Evolutionary conservation across 2,329 filamentous ascomycete species (phyloP).

Genomic region (Hypoxylon sp.): DNA sequence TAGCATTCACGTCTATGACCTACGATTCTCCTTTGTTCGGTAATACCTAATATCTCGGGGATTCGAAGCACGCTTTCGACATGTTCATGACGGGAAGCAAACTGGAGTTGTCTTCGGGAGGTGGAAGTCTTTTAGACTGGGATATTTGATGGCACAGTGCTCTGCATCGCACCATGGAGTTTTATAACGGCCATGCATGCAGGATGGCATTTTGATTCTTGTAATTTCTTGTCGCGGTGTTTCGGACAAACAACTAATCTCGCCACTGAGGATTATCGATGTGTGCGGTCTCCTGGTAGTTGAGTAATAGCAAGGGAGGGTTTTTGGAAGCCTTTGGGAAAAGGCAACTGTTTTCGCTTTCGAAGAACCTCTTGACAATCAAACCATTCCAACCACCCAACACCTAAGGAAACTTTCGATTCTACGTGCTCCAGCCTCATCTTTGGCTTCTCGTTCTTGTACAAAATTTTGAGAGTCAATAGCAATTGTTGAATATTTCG

Average conservation of each 20-base stretch:
- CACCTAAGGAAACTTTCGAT: conserved; percentile 44
- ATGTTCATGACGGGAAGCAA: conserved; percentile 55
- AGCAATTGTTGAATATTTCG: conserved; percentile 26
- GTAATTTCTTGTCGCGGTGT: conserved; percentile 58
- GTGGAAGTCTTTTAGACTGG: conserved; percentile 48
- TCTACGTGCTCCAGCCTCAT: conserved; percentile 33
- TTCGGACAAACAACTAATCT: conserved; percentile 47
- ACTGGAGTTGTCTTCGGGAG: conserved; percentile 47
- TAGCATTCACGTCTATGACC: conserved; percentile 51
- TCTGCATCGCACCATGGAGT: conserved; percentile 55
- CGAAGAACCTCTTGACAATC: conserved; percentile 34
- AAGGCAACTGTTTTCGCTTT: conserved; percentile 18
- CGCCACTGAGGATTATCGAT: conserved; percentile 52
- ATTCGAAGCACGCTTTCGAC: conserved; percentile 50
- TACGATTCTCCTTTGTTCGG: conserved; percentile 57
- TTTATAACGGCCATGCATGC: conserved; percentile 52
- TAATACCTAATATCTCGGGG: conserved; percentile 56
- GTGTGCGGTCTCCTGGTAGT: conserved; percentile 52
- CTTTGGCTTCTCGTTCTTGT: conserved; percentile 41
- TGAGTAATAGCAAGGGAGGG: conserved; percentile 38
- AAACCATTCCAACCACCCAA: conserved; percentile 41
- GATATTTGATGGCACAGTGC: conserved; percentile 48
- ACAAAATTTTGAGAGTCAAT: conserved; percentile 38
- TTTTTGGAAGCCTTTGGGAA: conserved; percentile 33
- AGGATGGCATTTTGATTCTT: conserved; percentile 56